phyloP scores from a whole-genome alignment of 257 asterid species.

The Solanum neorickii region DNA sequence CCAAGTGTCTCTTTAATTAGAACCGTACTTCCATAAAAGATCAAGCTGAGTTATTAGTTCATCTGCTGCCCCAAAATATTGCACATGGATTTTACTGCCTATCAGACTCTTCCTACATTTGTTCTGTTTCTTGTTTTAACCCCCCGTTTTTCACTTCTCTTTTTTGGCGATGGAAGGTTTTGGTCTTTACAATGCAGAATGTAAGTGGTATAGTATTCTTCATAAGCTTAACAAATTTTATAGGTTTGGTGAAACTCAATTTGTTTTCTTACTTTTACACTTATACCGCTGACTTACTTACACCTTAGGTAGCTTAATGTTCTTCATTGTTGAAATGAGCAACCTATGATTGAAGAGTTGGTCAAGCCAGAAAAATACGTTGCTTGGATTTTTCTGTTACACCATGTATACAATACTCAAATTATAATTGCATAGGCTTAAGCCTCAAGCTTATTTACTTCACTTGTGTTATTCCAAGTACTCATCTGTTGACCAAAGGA shows the following conservation, averaged over 20 bases:
- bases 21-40: neutral
- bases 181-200: neutral
- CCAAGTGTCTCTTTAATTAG: neutral
- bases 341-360: neutral
- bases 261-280: neutral
- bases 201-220: neutral
- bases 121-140: neutral
- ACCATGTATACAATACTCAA: neutral
- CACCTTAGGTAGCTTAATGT: neutral
- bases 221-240: neutral
- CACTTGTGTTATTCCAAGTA: neutral
- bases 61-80: neutral
- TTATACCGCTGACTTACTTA: neutral
- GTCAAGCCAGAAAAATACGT: neutral
- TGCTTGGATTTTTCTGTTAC: neutral
- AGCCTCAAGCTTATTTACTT: neutral
- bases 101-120: neutral
- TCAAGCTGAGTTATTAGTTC: neutral
- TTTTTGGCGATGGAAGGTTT: neutral
- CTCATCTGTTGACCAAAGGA: neutral
- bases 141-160: neutral
- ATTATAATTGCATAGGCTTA: neutral
- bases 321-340: neutral
- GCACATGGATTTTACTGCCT: neutral
- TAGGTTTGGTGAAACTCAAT: neutral